A percentile compares a stretch with the other conserved stretches of the same genome.
Evolutionary conservation across 2,329 filamentous ascomycete species (phyloP).

Genomic region (Epichloe hybrida): DNA sequence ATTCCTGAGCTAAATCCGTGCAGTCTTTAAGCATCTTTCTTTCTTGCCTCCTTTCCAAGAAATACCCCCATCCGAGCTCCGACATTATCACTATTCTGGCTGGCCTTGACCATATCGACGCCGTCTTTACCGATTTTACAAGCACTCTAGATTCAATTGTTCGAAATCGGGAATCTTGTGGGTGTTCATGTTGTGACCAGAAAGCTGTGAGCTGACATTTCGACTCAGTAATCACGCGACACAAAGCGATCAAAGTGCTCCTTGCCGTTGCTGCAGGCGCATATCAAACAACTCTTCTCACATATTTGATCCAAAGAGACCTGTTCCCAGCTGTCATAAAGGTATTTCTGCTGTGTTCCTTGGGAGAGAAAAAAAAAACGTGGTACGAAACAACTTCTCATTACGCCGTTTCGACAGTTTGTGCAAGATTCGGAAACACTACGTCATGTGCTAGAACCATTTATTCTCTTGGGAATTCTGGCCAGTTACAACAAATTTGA

Average conservation of each 20-base stretch:
- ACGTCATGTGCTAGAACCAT: constrained; percentile 56
- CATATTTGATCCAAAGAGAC: constrained; percentile 90
- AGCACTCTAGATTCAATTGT: constrained; percentile 71
- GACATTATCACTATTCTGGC: constrained; percentile 86
- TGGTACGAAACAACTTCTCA: constrained; percentile 1
- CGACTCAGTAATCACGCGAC: constrained; percentile 53
- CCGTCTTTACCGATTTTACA: constrained; percentile 79
- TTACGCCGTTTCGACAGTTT: constrained; percentile 36
- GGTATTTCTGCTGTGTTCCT: constrained; percentile 31
- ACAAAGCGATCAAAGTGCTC: constrained; percentile 68
- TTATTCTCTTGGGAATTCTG: constrained; percentile 71
- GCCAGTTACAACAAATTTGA: constrained; percentile 99
- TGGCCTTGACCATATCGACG: constrained; percentile 78
- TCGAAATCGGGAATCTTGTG: constrained; percentile 58
- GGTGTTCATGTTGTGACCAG: constrained; percentile 19
- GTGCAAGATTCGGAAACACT: constrained; percentile 64
- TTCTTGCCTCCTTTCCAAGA: constrained; percentile 68
- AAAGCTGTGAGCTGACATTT: background rate
- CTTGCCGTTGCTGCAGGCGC: constrained; percentile 82
- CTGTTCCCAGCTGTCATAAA: constrained; percentile 92
- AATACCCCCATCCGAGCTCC: constrained; percentile 87
- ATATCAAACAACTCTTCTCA: constrained; percentile 86
- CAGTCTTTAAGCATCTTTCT: constrained; percentile 87
- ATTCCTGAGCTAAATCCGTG: constrained; percentile 10
- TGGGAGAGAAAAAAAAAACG: background rate